Conservation (phyloP, 2,329 filamentous ascomycete genomes). For the Diaporthe citri region DNA sequence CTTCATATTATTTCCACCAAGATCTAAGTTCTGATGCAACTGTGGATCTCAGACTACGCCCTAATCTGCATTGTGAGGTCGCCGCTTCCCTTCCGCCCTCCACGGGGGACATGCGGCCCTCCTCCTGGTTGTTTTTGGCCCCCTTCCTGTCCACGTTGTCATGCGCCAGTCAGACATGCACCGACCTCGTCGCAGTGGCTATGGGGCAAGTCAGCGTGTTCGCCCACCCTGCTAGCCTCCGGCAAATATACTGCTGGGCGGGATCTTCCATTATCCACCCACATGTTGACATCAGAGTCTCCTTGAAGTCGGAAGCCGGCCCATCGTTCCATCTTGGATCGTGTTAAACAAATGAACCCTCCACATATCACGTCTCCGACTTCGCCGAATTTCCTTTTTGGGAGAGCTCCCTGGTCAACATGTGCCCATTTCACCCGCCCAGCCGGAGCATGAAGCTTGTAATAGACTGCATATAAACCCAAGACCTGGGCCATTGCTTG, state of each 20-base stretch:
- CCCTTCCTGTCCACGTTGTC: neutral
- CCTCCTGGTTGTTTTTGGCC: neutral
- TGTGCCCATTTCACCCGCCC: conserved; percentile 1
- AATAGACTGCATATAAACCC: conserved; percentile 6
- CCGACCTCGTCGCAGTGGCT: neutral
- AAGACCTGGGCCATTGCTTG: conserved; percentile 11
- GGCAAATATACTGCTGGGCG: neutral
- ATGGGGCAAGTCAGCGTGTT: neutral
- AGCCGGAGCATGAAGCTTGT: conserved; percentile 14
- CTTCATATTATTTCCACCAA: conserved; percentile 10
- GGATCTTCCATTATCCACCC: conserved; percentile 16
- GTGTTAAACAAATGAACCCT: conserved; percentile 23
- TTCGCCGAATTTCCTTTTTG: conserved; percentile 29
- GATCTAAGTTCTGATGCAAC: conserved; percentile 13
- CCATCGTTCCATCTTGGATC: conserved; percentile 30
- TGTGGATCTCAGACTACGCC: conserved; percentile 16
- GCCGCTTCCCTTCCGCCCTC: neutral
- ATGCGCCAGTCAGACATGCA: conserved; percentile 5
- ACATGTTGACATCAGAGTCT: neutral
- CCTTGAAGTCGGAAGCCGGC: conserved; percentile 27
- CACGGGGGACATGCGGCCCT: conserved; percentile 5
- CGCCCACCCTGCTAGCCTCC: conserved; percentile 13
- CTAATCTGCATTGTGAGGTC: neutral
- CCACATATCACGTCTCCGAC: conserved; percentile 23
- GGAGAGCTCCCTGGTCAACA: neutral